Evolutionary conservation across 139 green algal genomes (phyloP).

Genomic region (Chlamydomonas applanata): DNA sequence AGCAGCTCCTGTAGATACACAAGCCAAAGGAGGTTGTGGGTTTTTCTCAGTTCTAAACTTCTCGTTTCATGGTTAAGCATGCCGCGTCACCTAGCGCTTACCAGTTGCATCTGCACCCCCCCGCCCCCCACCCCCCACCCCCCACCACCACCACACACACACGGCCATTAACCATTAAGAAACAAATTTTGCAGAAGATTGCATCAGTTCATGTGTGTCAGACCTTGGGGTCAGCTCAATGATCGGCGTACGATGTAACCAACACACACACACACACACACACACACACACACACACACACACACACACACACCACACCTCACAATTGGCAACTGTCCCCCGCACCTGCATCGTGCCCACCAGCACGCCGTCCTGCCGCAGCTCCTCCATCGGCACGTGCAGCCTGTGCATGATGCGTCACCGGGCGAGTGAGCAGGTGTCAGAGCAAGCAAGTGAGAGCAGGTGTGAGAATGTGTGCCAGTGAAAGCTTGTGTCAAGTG

Average conservation of each 20-base stretch:
- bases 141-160: too few relatives aligned
- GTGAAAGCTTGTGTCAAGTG: too few relatives aligned
- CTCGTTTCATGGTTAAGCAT: background rate
- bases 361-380: constrained; percentile 16
- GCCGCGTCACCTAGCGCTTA: background rate
- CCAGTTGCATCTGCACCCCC: background rate
- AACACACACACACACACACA: constrained; percentile 2
- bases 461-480: background rate
- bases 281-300: background rate
- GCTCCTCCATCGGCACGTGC: constrained; percentile 60
- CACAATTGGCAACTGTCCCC: too few relatives aligned
- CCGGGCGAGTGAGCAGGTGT: too few relatives aligned
- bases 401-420: constrained; percentile 28
- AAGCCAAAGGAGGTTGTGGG: background rate
- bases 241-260: too few relatives aligned
- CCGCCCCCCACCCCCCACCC: too few relatives aligned
- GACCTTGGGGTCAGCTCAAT: too few relatives aligned
- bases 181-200: background rate
- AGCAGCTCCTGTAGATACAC: constrained; percentile 9
- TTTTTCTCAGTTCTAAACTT: background rate
- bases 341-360: background rate
- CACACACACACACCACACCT: constrained; percentile 2
- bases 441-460: background rate
- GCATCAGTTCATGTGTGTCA: background rate
- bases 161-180: background rate